These are phyloP conservation scores for Metschnikowia rubicola DNA, from an alignment of 805 yeast genomes.

Conservation along the genomic window DNA sequence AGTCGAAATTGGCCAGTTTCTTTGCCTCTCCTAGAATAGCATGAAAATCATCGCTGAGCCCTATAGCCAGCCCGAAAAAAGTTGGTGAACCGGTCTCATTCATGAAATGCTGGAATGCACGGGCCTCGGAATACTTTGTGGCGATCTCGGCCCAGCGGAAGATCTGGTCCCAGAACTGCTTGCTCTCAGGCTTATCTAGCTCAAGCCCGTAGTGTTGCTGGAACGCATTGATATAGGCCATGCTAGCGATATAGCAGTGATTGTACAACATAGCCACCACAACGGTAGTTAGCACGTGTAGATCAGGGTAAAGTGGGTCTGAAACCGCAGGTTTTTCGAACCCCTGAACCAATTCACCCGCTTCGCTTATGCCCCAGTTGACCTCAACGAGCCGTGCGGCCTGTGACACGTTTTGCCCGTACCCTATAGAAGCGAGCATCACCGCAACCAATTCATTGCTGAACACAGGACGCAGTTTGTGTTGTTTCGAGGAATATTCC, in stretches of 20 bases:
- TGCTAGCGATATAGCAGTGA: constrained; percentile 27
- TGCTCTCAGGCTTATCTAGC: constrained; percentile 16
- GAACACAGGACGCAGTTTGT: constrained; percentile 6
- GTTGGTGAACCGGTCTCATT: constrained; percentile 17
- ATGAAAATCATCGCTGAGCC: constrained; percentile 5
- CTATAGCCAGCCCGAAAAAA: constrained; percentile 5
- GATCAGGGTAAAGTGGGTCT: constrained; percentile 24
- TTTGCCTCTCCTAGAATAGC: constrained; percentile 26
- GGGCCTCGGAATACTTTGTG: constrained; percentile 27
- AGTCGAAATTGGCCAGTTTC: constrained; percentile 35
- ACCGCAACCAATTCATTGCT: constrained; percentile 23
- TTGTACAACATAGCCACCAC: constrained; percentile 34
- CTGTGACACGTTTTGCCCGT: constrained; percentile 20
- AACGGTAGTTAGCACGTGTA: constrained; percentile 26
- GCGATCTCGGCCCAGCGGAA: constrained; percentile 37
- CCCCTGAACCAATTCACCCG: constrained; percentile 20
- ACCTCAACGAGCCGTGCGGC: constrained; percentile 24
- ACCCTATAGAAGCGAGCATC: constrained; percentile 34
- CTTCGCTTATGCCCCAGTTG: constrained; percentile 30
- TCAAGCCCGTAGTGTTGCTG: constrained; percentile 29
- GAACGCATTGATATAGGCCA: constrained; percentile 35
- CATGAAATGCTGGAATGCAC: constrained; percentile 28
- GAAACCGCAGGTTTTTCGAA: constrained; percentile 5
- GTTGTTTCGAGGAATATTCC: constrained; percentile 21
- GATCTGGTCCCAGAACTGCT: constrained; percentile 34